Evolutionary conservation across 208 protist species (phyloP), one percentile per base, ranked within the genome.

Genomic region (Acanthamoeba lenticulata): DNA sequence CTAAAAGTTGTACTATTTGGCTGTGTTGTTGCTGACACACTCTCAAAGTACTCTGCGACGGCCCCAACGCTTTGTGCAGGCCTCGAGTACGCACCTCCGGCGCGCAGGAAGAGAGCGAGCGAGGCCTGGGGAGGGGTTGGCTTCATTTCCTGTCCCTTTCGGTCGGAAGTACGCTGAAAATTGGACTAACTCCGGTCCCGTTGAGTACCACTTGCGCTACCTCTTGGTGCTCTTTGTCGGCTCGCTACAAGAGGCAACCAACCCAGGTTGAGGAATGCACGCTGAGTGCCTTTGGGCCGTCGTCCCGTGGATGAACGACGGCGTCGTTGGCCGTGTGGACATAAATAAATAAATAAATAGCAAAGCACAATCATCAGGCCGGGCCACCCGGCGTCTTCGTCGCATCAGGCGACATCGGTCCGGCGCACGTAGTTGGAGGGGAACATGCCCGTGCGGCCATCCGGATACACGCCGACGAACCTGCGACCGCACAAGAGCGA

Each of bases 371-470:
- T 40, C 65, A 74, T 7, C 65, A 74, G n/a, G n/a, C n/a, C 19
- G 1, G 9, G 38, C 17, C 24, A n/a, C 4, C 7, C 2, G 24
- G 38, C 6, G 36, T n/a, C 11, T 21, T 69, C 13, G 13, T 7
- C 29, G 6, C 60, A 36, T 79, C 38, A 79, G 17, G 29, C 29
- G 27, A 21, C 79, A 11, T 45, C 77, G 1, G 21, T 42, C n/a
- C 42, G 47, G 52, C n/a, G 29, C 32, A 91, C 85, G 38, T 91
- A 91, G 85, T 91, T 91, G 1, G 85, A 40, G 52, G 85, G 85
- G n/a, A 91, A 72, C 32, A 72, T 40, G 85, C 85, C 85, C 29
- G 36, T 44, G 1, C 42, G 85, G 17, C 85, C 85, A 34, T 91
- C 85, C 9, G 69, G 36, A 17, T n/a, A 79, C 19, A 79, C 69